Percentiles rank a stretch among this genome's conserved stretches.
Conservation (phyloP, 768 basidiomycete genomes). For the Termitomyces sp. region DNA sequence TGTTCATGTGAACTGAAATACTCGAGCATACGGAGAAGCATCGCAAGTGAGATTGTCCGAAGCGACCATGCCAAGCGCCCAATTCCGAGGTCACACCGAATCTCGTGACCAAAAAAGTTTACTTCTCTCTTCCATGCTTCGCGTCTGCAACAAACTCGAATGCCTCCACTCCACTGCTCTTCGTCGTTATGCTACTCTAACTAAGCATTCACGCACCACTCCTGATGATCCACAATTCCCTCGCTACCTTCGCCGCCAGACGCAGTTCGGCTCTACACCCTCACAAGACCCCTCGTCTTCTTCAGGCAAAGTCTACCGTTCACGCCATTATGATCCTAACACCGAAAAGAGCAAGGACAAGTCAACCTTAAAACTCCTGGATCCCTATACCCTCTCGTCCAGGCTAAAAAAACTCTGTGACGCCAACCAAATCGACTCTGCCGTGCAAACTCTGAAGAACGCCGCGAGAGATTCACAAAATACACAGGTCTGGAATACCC, state of each 20-base stretch:
- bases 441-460: constrained; percentile 60
- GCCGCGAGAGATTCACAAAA: constrained; percentile 73
- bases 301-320: constrained; percentile 23
- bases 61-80: background rate
- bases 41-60: constrained; percentile 18
- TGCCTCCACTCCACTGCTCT: constrained; percentile 1
- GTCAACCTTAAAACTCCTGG: constrained; percentile 36
- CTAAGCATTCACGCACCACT: background rate
- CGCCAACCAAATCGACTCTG: constrained; percentile 51
- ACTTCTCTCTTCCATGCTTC: constrained; percentile 3
- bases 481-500: constrained; percentile 70
- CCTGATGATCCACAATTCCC: constrained; percentile 14
- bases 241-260: constrained; percentile 25
- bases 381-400: constrained; percentile 56
- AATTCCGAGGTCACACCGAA: constrained; percentile 11
- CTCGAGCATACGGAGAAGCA: constrained; percentile 21
- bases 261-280: background rate
- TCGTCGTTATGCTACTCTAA: constrained; percentile 2
- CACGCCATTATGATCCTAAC: constrained; percentile 32
- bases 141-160: background rate
- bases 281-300: background rate
- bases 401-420: constrained; percentile 56
- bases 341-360: constrained; percentile 17
- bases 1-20: constrained; percentile 2
- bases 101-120: constrained; percentile 10